Conservation (phyloP, 805 yeast genomes). For the Teunomyces aglyptinius region DNA sequence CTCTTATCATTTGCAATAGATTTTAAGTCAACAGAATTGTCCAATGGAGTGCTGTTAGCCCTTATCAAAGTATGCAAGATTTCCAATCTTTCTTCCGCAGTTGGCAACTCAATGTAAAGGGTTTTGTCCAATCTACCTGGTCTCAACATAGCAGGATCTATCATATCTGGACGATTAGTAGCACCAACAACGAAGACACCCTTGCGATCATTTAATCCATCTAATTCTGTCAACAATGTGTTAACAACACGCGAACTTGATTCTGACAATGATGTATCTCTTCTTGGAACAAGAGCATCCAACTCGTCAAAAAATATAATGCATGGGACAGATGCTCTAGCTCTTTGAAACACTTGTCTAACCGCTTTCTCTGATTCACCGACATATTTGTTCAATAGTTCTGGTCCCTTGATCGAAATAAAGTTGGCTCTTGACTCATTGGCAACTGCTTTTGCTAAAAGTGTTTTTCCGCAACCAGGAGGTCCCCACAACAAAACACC, state of each 20-base stretch:
- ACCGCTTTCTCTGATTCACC: conserved; percentile 96
- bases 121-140: conserved; percentile 97
- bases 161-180: conserved; percentile 96
- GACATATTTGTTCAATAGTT: conserved; percentile 86
- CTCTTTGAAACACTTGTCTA: conserved; percentile 88
- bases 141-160: conserved; percentile 96
- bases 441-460: conserved; percentile 96
- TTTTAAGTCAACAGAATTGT: conserved; percentile 55
- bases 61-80: conserved; percentile 74
- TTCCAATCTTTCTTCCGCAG: conserved; percentile 72
- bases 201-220: conserved; percentile 87
- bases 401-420: conserved; percentile 95
- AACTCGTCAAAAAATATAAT: conserved; percentile 94
- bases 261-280: conserved; percentile 86
- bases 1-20: conserved; percentile 70
- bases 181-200: conserved; percentile 97
- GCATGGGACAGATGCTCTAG: conserved; percentile 91
- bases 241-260: conserved; percentile 92
- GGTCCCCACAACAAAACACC: conserved; percentile 99
- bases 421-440: conserved; percentile 96
- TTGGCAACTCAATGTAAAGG: conserved; percentile 85
- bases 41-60: conserved; percentile 74
- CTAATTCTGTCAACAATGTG: conserved; percentile 89
- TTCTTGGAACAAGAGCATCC: conserved; percentile 92
- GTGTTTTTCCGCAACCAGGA: conserved; percentile 98